Evolutionary conservation across 495 filamentous ascomycete species (phyloP), one percentile per base, ranked within the genome.

Genomic region (Aspergillus steynii): DNA sequence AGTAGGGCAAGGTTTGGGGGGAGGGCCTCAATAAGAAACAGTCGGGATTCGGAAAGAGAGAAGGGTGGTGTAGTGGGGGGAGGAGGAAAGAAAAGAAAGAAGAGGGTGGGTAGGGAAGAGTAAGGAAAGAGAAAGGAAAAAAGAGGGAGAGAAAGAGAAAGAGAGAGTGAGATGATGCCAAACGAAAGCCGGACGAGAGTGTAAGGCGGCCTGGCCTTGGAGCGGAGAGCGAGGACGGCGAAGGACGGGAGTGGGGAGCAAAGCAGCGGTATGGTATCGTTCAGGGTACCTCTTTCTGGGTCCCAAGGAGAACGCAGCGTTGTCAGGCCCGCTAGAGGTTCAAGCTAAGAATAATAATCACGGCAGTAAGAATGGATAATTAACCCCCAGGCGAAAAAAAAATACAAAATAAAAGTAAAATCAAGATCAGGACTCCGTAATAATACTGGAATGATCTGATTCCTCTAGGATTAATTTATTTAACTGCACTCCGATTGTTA

Each of bases 161-260:
- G 56, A 66, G 65, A 67, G 70, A 70, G 68, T 68, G 63, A 69
- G 71, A 71, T 72, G 74, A 76, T 70, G 72, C 68, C 65, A 62
- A 70, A 67, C 2, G 58, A 59, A 62, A 65, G 54, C 62, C 56
- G 63, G 56, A 58, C 58, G 58, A 37, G 58, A 68, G 63, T 50
- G 67, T 65, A 67, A 67, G 64, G 64, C 64, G 64, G 64, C 58
- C 54, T 61, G 64, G 64, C 58, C 54, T 61, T 61, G 56, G 59
- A 65, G 63, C 63, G 63, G 63, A 65, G 63, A 65, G 53, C 27
- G 59, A 54, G 63, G 63, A 65, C 59, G 61, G 53, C 28, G 60
- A 55, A 53, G 62, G 60, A 55, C 54, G 50, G 60, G 31, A 32
- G 61, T 58, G 49, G 58, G 58, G 63, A 64, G 63, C 61, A 61